Evolutionary conservation across 192 early-diverging fungal species (phyloP).

Genomic region (Mortierella claussenii): DNA sequence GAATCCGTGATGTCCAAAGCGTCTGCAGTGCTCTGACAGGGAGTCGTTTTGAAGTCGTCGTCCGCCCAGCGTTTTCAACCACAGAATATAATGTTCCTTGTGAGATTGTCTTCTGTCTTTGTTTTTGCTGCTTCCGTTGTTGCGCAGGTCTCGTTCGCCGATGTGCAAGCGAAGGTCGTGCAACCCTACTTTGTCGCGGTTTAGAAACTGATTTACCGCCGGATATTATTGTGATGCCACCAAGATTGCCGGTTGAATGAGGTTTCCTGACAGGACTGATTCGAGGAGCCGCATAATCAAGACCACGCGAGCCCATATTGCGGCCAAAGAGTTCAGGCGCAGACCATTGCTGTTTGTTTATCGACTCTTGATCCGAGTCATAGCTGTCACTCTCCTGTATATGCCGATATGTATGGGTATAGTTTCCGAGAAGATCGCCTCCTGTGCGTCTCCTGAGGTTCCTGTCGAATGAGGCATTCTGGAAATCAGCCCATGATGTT

Average conservation of each 20-base stretch:
- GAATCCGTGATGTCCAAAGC: not conserved
- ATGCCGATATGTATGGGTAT: not conserved
- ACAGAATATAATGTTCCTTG: constrained; percentile 6
- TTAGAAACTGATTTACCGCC: not conserved
- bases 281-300: not conserved
- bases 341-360: not conserved
- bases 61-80: not conserved
- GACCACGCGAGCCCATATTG: not conserved
- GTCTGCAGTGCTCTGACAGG: not conserved
- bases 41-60: not conserved
- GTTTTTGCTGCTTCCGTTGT: not conserved
- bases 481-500: not conserved
- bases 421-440: not conserved
- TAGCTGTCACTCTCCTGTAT: not conserved
- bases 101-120: not conserved
- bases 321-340: not conserved
- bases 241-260: too few species aligned
- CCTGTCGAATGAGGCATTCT: not conserved
- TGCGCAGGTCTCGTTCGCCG: not conserved
- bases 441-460: not conserved
- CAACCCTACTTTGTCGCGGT: not conserved
- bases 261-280: too few species aligned
- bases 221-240: not conserved
- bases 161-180: not conserved
- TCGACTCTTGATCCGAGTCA: not conserved